A percentile compares a stretch with the other conserved stretches of the same genome.
These are phyloP conservation scores for Pichia ethanolica DNA, from an alignment of 805 yeast species.

Conservation along the genomic window DNA sequence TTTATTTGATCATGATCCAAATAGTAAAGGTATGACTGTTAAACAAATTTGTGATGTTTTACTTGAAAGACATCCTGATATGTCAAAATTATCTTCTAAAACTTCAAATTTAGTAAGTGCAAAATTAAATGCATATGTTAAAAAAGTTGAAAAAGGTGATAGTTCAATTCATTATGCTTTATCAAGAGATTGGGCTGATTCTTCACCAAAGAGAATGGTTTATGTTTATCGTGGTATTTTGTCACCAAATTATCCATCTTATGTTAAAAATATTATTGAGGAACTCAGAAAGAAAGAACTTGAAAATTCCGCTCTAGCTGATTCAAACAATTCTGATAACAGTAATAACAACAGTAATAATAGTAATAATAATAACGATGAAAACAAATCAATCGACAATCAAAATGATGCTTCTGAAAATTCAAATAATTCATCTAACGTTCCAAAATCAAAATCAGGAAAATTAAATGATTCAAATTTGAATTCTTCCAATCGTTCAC, in stretches of 20 bases:
- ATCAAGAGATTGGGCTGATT: conserved; percentile 87
- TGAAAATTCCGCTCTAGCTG: not conserved
- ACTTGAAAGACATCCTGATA: conserved; percentile 70
- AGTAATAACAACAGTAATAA: too few relatives aligned
- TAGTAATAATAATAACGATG: not conserved
- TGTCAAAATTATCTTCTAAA: conserved; percentile 74
- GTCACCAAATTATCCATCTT: conserved; percentile 66
- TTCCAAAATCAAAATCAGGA: not conserved
- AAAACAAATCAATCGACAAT: conserved; percentile 1
- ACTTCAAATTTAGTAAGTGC: conserved; percentile 78
- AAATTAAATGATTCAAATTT: conserved; percentile 4
- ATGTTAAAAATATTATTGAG: conserved; percentile 60
- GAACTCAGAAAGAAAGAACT: conserved; percentile 33
- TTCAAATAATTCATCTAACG: not conserved
- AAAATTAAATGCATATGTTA: conserved; percentile 76
- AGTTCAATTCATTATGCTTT: conserved; percentile 62
- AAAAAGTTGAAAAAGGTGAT: conserved; percentile 76
- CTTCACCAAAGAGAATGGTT: conserved; percentile 84
- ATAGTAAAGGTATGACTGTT: conserved; percentile 80
- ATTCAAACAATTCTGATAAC: too few relatives aligned
- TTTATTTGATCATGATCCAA: conserved; percentile 58
- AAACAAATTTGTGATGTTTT: conserved; percentile 77
- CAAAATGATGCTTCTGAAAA: conserved; percentile 5
- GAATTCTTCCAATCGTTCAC: conserved; percentile 7
- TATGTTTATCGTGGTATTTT: conserved; percentile 76